Evolutionary conservation across 352 stramenopile species (phyloP).

Genomic region (Pilasporangium apinafurcum): DNA sequence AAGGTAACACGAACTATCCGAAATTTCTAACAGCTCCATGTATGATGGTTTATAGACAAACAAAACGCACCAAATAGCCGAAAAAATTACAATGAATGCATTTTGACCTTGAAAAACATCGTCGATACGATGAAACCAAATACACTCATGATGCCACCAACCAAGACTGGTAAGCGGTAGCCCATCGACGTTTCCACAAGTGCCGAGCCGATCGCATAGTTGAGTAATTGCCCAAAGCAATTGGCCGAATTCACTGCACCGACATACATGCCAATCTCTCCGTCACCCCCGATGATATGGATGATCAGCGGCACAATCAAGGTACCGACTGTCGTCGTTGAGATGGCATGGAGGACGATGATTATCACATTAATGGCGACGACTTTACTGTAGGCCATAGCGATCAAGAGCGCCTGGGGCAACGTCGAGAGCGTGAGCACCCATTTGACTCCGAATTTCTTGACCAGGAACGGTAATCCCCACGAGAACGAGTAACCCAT

Average conservation of each 20-base stretch:
- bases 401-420: conserved; percentile 44
- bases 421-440: conserved; percentile 23
- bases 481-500: conserved; percentile 39
- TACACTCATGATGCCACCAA: conserved; percentile 51
- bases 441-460: conserved; percentile 36
- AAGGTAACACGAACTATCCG: no score
- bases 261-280: conserved; percentile 54
- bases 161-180: conserved; percentile 53
- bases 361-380: conserved; percentile 30
- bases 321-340: conserved; percentile 37
- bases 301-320: conserved; percentile 55
- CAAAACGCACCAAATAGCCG: no score
- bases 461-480: conserved; percentile 31
- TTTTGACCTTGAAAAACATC: conserved; percentile 54
- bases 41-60: no score
- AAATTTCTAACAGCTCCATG: no score
- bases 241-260: conserved; percentile 67
- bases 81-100: conserved; percentile 67
- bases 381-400: conserved; percentile 35
- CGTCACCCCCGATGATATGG: conserved; percentile 38
- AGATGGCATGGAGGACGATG: conserved; percentile 37
- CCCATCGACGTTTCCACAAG: conserved; percentile 52
- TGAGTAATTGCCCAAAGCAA: conserved; percentile 62
- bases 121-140: conserved; percentile 44
- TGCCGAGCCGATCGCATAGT: conserved; percentile 44